These are phyloP conservation scores for Psilocybe tampanensis DNA, from an alignment of 768 basidiomycete species.

Conservation along the genomic window DNA sequence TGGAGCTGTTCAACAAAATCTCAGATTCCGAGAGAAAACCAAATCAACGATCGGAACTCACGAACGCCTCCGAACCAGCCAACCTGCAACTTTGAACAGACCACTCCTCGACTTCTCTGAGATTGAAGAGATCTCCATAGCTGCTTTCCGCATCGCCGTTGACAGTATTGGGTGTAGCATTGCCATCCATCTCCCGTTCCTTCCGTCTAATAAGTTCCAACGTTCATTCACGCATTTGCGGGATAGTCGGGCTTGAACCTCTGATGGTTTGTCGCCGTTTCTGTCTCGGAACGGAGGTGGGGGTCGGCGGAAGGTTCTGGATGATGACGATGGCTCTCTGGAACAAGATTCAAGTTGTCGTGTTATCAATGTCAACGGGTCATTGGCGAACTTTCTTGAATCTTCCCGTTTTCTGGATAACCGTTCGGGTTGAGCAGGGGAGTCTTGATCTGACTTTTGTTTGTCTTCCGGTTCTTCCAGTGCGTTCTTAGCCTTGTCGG, in stretches of 20 bases:
- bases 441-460: conserved; percentile 3
- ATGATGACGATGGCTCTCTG: too few species aligned
- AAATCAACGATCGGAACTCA: background rate
- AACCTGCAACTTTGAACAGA: background rate
- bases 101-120: conserved; percentile 65
- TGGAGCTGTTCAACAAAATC: background rate
- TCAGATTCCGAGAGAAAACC: background rate
- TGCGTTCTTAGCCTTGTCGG: conserved; percentile 28
- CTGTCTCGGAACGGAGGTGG: too few species aligned
- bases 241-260: too few species aligned
- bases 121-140: conserved; percentile 74
- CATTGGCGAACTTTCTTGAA: conserved; percentile 61
- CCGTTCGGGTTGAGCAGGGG: background rate
- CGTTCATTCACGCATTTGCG: too few species aligned
- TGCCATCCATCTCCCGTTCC: conserved; percentile 64
- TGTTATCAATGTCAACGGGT: conserved; percentile 77
- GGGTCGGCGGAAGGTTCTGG: too few species aligned
- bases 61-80: background rate
- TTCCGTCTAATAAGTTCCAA: too few species aligned
- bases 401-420: conserved; percentile 59
- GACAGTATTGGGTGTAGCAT: conserved; percentile 73
- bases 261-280: too few species aligned
- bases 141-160: conserved; percentile 46
- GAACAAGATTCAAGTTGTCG: conserved; percentile 55
- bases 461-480: conserved; percentile 36